Base-by-base conservation (phyloP, 805 yeast genomes). In the Kazachstania bromeliacearum region DNA sequence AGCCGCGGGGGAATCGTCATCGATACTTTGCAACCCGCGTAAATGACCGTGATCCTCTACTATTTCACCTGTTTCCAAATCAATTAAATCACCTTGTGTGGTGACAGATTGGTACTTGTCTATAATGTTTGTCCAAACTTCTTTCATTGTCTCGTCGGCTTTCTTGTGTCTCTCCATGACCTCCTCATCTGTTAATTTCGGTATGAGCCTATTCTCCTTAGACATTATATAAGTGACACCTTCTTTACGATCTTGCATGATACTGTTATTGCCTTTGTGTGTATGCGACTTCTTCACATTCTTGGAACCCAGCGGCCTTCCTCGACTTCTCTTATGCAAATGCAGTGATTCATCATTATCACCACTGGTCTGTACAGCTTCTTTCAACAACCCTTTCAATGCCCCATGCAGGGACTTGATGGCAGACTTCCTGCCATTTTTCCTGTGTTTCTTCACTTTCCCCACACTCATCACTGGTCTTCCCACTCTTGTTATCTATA, bases 1-100 rank as follows among this genome's bases (percentile, higher is more conserved):
- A n/a, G 37, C 38, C 33, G 23, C 15, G 36, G 4, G n/a, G n/a
- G n/a, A n/a, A n/a, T n/a, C n/a, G n/a, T n/a, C n/a, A n/a, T n/a
- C n/a, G n/a, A n/a, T n/a, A n/a, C n/a, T n/a, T n/a, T 42, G 16
- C 38, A 79, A 47, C 2, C 77, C 70, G 38, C 70, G 57, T 16
- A 83, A 46, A 55, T 83, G 94, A 2, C 94, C 94, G 35, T 73
- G 68, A 47, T 83, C 87, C 22, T 63, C 70, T 2, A 77, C 54
- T 2, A 83, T 70, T 38, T 70, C 64, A 0, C 89, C 88, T 0
- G 85, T 75, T 7, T 53, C 50, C 16, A 83, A 48, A 51, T 83
- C 87, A n/a, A 78, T 59, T 17, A 76, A 65, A 51, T 78, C 87
- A 26, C 82, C 79, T 36, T 75, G 77, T 13, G 63, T 63, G 4